phyloP scores from a whole-genome alignment of 1,139 yeast species.

The Blastobotrys apis region DNA sequence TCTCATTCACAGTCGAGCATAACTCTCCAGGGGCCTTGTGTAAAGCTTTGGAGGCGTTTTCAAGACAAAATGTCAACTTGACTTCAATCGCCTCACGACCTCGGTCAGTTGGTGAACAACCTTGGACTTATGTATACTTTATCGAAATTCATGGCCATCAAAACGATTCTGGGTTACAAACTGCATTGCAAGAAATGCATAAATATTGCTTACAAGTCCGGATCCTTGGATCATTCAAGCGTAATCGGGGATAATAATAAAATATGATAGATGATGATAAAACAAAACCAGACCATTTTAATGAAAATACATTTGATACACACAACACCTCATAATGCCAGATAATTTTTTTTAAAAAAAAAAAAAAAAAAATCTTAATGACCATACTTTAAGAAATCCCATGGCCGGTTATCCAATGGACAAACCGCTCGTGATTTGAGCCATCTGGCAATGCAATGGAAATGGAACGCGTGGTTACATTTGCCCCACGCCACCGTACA shows the following conservation, averaged over 20 bases:
- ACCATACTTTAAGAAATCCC: slow-evolving; percentile 83
- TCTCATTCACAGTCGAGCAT: slow-evolving; percentile 64
- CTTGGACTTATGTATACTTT: slow-evolving; percentile 85
- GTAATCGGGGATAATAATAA: slow-evolving; percentile 8
- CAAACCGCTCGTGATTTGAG: slow-evolving; percentile 95
- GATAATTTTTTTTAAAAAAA: not conserved
- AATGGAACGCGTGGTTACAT: slow-evolving; percentile 91
- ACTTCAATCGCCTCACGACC: slow-evolving; percentile 70
- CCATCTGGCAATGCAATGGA: slow-evolving; percentile 97
- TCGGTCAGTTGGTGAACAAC: slow-evolving; percentile 52
- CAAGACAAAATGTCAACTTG: slow-evolving; percentile 56
- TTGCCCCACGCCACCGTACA: slow-evolving; percentile 98
- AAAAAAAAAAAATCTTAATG: slow-evolving; percentile 26
- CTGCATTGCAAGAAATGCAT: slow-evolving; percentile 21
- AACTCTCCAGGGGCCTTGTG: slow-evolving; percentile 75
- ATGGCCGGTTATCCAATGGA: slow-evolving; percentile 92
- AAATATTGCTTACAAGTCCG: slow-evolving; percentile 19
- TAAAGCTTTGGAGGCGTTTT: slow-evolving; percentile 58
- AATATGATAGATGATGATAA: too few species aligned
- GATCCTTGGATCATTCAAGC: slow-evolving; percentile 23
- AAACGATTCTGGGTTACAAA: slow-evolving; percentile 16
- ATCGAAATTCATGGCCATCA: slow-evolving; percentile 51
- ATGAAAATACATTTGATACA: too few species aligned
- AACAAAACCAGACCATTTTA: too few species aligned
- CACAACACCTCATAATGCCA: too few species aligned